phyloP scores from a whole-genome alignment of 2,329 filamentous ascomycete genomes.

The Drechslera avenae region DNA sequence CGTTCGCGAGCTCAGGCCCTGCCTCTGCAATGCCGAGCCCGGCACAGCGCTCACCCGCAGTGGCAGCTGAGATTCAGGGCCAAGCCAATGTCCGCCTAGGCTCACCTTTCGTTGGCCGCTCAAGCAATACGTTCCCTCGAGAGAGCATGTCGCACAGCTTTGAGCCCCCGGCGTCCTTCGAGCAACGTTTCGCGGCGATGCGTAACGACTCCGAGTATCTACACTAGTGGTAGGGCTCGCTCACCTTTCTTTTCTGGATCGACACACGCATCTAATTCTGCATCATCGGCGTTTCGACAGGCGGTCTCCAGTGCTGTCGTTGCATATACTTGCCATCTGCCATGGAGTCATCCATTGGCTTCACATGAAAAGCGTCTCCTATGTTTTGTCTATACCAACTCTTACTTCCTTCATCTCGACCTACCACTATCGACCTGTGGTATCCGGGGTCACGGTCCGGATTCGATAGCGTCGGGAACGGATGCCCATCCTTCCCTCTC shows the following conservation, averaged over 20 bases:
- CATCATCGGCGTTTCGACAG: conserved; percentile 44
- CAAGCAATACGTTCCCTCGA: conserved; percentile 56
- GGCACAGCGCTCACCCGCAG: conserved; percentile 22
- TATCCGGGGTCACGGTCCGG: conserved; percentile 3
- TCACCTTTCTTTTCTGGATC: conserved; percentile 24
- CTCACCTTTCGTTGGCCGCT: conserved; percentile 53
- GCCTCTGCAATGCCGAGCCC: conserved; percentile 35
- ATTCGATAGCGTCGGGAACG: conserved; percentile 9
- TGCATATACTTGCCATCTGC: conserved; percentile 28
- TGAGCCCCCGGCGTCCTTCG: conserved; percentile 46
- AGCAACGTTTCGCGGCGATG: conserved; percentile 45
- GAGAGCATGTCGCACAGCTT: conserved; percentile 47
- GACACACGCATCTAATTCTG: conserved; percentile 31
- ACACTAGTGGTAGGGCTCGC: conserved; percentile 29
- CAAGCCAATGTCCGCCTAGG: conserved; percentile 53
- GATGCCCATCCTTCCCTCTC: conserved; percentile 16
- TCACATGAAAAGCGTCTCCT: conserved; percentile 40
- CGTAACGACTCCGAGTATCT: conserved; percentile 32
- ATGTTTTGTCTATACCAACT: conserved; percentile 36
- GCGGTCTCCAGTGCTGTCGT: conserved; percentile 28
- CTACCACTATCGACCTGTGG: conserved; percentile 21
- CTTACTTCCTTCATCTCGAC: conserved; percentile 22
- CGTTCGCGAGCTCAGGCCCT: conserved; percentile 29
- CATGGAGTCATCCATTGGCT: conserved; percentile 26
- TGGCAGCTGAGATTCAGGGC: conserved; percentile 29